Base-by-base conservation (phyloP, 1,284 basidiomycete genomes). In the Cerrena zonata region DNA sequence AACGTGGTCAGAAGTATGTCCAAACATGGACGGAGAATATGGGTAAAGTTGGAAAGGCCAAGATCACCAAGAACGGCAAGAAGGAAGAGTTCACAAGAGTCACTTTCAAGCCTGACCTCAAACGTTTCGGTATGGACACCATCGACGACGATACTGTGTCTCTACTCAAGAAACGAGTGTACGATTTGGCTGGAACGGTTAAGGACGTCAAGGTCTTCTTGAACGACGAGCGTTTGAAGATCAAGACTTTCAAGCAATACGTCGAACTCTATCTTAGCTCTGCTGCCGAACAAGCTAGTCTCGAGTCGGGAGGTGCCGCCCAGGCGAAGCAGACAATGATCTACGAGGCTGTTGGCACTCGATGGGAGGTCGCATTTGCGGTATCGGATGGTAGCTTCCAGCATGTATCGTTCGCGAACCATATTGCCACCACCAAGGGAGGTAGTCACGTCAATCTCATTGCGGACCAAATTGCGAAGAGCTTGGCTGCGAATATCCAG, bases 161-260 rank as follows among this genome's bases (percentile, higher is more conserved):
- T 13, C 79, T 99, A 26, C 77, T 99, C 50, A 86, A 88, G 70
- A 94, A 95, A 72, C 92, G 96, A 51, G 96, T 97, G 2, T 98
- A 94, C 69, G 96, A 99, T 65, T 83, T 99, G 79, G 94, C 95
- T 2, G 96, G 96, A 21, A 97, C 94, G 4, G 81, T 94, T 57
- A 92, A 84, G 69, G 90, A 94, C 61, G 77, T 96, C 66, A 98
- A 98, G 68, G 95, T 99, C 18, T 91, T 79, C 65, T 77, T 98
- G 55, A 95, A 99, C 65, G 91, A 90, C 68, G 91, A 97, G 66
- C 80, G 89, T 13, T 68, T 99, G 64, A 95, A 94, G 68, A 78
- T 98, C 74, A 94, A 94, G 72, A 87, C 82, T 65, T 99, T 99
- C 81, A 96, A 94, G 75, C 87, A 94, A 71, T 99, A 99, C 67